Conservation (phyloP, 176 grass and related monocot genomes). For the Bothriochloa decipiens region DNA sequence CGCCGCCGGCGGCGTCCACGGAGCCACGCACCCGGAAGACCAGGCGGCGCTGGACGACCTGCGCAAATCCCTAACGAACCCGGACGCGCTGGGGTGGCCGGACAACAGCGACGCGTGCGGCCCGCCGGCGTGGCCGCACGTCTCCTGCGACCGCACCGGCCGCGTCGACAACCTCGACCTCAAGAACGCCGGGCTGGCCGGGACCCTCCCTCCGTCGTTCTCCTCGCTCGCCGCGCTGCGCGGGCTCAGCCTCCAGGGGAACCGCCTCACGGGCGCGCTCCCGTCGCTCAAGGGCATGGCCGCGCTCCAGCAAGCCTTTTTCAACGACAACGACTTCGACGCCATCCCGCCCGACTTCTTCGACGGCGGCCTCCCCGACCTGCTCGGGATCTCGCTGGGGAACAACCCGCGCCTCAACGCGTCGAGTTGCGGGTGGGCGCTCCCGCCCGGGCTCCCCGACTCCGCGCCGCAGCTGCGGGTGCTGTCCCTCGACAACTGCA, state of each 20-base stretch:
- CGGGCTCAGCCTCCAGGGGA: constrained; percentile 74
- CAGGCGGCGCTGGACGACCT: constrained; percentile 57
- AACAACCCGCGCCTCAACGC: constrained; percentile 67
- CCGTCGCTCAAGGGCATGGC: constrained; percentile 68
- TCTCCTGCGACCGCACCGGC: constrained; percentile 61
- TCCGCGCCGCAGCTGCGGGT: constrained; percentile 51
- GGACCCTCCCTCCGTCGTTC: constrained; percentile 41
- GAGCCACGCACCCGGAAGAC: constrained; percentile 55
- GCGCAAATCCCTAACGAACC: constrained; percentile 55
- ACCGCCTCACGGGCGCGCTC: constrained; percentile 58
- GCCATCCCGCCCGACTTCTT: constrained; percentile 67
- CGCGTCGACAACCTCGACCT: constrained; percentile 87
- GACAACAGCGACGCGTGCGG: constrained; percentile 56
- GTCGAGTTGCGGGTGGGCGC: constrained; percentile 50
- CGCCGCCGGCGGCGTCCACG: background rate
- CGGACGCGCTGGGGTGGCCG: constrained; percentile 58
- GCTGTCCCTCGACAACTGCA: constrained; percentile 51
- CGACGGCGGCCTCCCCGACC: constrained; percentile 30
- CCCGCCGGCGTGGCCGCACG: constrained; percentile 53
- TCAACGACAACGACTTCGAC: constrained; percentile 72
- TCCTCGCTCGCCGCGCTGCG: constrained; percentile 48
- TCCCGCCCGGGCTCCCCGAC: constrained; percentile 37
- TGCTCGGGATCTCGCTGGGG: constrained; percentile 56
- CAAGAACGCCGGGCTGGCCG: constrained; percentile 50
- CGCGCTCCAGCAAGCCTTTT: constrained; percentile 54